Evolutionary conservation across 2,329 filamentous ascomycete species (phyloP).

Genomic region (Trichoderma sp.): DNA sequence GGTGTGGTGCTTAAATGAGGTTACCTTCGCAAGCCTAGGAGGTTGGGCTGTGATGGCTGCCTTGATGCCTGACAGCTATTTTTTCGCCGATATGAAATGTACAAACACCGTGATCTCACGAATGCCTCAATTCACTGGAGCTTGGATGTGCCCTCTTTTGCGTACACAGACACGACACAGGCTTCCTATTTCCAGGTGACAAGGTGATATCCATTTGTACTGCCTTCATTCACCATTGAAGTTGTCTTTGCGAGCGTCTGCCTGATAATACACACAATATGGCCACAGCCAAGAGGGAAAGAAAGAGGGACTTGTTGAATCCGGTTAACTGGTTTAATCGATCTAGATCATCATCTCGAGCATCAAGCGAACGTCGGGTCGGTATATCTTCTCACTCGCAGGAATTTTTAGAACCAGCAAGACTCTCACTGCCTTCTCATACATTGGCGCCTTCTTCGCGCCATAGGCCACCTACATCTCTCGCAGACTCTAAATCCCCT

Average conservation of each 20-base stretch:
- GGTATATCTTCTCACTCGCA: neutral
- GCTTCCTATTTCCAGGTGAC: neutral
- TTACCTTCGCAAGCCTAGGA: no score
- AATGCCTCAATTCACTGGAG: neutral
- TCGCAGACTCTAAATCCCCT: neutral
- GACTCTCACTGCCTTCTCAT: neutral
- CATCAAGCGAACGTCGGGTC: neutral
- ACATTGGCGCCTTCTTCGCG: no score
- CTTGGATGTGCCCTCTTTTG: neutral
- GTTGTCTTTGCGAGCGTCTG: neutral
- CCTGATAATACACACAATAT: neutral
- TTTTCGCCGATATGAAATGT: no score
- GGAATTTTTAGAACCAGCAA: neutral
- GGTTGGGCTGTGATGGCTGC: no score
- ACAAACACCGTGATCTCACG: neutral
- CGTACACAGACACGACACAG: neutral
- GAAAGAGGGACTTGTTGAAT: neutral
- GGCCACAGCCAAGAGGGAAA: neutral
- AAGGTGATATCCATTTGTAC: neutral
- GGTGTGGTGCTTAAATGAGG: no score
- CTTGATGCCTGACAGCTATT: no score
- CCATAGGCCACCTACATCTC: neutral
- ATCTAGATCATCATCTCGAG: neutral
- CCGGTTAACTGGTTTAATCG: neutral
- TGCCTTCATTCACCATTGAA: neutral